Percentiles rank a stretch among this genome's conserved stretches.
Conservation (phyloP, 768 basidiomycete genomes). For the Rhodotorula kratochvilovae region DNA sequence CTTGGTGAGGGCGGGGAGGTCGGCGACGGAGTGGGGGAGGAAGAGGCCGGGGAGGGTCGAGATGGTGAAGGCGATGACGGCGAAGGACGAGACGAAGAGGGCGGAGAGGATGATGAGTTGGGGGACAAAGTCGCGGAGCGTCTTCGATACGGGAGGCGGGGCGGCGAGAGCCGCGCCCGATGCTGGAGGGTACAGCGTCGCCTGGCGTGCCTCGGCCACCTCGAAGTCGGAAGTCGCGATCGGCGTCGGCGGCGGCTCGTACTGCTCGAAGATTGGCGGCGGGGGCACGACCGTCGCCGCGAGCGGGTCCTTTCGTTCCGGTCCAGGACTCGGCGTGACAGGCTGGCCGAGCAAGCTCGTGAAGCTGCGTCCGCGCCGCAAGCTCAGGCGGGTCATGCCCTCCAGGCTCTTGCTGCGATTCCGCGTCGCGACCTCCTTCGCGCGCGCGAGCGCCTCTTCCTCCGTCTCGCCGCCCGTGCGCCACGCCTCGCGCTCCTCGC, state of each 20-base stretch:
- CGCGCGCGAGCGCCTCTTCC: not conserved
- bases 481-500: slow-evolving; percentile 23
- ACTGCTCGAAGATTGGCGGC: slow-evolving; percentile 26
- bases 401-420: slow-evolving; percentile 27
- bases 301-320: slow-evolving; percentile 19
- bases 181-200: slow-evolving; percentile 8
- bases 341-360: slow-evolving; percentile 27
- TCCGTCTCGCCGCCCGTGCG: slow-evolving; percentile 11
- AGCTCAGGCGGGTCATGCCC: slow-evolving; percentile 29
- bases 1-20: slow-evolving; percentile 35
- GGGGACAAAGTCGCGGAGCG: slow-evolving; percentile 33
- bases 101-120: slow-evolving; percentile 39
- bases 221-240: not conserved
- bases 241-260: slow-evolving; percentile 22
- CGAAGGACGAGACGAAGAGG: slow-evolving; percentile 42
- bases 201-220: not conserved
- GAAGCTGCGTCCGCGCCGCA: slow-evolving; percentile 34
- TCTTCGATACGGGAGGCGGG: not conserved
- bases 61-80: slow-evolving; percentile 38
- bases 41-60: slow-evolving; percentile 39
- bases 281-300: not conserved
- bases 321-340: not conserved
- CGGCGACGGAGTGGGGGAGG: slow-evolving; percentile 41
- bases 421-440: not conserved
- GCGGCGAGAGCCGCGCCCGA: not conserved